Evolutionary conservation across 495 filamentous ascomycete species (phyloP), one percentile per base, ranked within the genome.

Genomic region (Physcia stellaris): DNA sequence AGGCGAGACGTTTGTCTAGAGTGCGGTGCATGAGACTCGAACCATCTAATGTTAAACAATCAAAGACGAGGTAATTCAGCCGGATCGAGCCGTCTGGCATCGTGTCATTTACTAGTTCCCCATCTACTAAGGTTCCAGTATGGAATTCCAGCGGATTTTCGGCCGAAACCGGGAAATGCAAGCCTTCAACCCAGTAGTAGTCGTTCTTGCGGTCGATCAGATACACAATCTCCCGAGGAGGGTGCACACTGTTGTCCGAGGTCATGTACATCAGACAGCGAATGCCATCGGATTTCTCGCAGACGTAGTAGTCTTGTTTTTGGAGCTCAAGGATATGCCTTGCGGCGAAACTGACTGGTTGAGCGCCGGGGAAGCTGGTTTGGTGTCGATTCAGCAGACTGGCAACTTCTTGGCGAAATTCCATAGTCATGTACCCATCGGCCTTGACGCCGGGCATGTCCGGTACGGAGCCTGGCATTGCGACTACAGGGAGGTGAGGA

Each of bases 131-230:
- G 0, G 90, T 98, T 29, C 74, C 75, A 3, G 60, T 70, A 59
- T 95, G 86, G 58, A 82, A 94, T 33, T 65, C 57, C 33, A 67
- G 69, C 3, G 57, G 54, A 2, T 77, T 66, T 36, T 77, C 66
- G 19, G 66, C 60, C 2, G 75, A 69, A 19, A 79, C 41, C 0
- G 90, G 90, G 54, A 96, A 90, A 57, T 93, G 85, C 31, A 95
- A 62, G 26, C 64, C 63, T 6, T 70, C 70, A n/a, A 85, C 71
- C 41, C 61, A 83, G 66, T 86, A 94, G 64, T 87, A 98, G 48
- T 95, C 85, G 58, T 98, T 96, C 62, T 82, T 88, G 46, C 90
- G 85, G 58, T 98, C 90, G 59, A 98, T 93, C 42, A 98, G 65
- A 66, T 92, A 94, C 44, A 73, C 65, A 35, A 75, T 70, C 40